phyloP scores from a whole-genome alignment of 2,329 filamentous ascomycete species.

The Penicillium griseofulvum region DNA sequence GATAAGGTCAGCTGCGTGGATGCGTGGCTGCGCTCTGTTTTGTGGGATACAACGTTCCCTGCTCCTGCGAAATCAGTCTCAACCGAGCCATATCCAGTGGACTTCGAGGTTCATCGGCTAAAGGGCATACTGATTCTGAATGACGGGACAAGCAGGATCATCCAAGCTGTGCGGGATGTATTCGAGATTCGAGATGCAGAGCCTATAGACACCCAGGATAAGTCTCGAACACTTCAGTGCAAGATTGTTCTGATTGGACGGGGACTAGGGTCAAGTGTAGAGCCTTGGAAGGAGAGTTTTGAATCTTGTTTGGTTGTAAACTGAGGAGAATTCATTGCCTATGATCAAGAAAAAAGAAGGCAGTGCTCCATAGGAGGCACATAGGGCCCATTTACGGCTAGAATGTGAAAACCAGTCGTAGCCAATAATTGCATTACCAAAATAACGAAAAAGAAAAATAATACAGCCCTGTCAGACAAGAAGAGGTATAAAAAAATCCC shows the following conservation, averaged over 20 bases:
- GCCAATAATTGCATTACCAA: slow-evolving; percentile 17
- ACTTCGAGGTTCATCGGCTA: slow-evolving; percentile 80
- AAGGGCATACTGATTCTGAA: slow-evolving; percentile 76
- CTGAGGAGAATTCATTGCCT: not conserved
- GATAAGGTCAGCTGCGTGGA: slow-evolving; percentile 66
- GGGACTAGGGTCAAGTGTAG: slow-evolving; percentile 36
- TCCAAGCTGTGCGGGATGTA: slow-evolving; percentile 89
- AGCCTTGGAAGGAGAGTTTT: slow-evolving; percentile 38
- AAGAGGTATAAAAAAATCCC: slow-evolving; percentile 20
- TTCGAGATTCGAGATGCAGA: slow-evolving; percentile 78
- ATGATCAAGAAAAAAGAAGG: not conserved
- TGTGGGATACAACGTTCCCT: slow-evolving; percentile 67
- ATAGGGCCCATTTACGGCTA: not conserved
- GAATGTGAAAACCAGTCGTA: not conserved
- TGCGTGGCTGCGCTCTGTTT: slow-evolving; percentile 73
- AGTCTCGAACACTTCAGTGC: slow-evolving; percentile 25
- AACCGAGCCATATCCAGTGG: slow-evolving; percentile 23
- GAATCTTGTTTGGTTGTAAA: slow-evolving; percentile 25
- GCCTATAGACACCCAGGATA: slow-evolving; percentile 21
- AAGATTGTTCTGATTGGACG: slow-evolving; percentile 51
- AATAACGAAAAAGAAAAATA: slow-evolving; percentile 20
- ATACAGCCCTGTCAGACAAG: slow-evolving; percentile 29
- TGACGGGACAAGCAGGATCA: slow-evolving; percentile 65
- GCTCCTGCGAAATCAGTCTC: slow-evolving; percentile 1
- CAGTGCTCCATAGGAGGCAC: not conserved